A percentile compares a stretch with the other conserved stretches of the same genome.
Conservation (phyloP, 345 rosid genomes). For the Diplotaxis tenuifolia region DNA sequence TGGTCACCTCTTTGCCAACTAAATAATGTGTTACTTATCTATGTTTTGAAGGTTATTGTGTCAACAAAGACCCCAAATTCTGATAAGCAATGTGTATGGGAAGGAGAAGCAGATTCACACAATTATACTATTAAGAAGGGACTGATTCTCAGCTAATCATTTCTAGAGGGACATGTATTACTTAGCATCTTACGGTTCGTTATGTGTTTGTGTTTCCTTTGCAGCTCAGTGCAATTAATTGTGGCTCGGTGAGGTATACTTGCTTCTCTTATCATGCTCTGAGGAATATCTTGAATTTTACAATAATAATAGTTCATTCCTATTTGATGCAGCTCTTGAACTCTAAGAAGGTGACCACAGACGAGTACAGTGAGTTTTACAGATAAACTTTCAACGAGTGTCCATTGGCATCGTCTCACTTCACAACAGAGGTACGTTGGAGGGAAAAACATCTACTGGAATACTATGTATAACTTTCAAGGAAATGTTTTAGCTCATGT, state of each 20-base stretch:
- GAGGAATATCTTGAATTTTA: no score
- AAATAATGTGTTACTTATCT: no score
- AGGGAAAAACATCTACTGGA: not conserved
- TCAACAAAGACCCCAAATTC: constrained; percentile 91
- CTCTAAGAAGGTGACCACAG: constrained; percentile 83
- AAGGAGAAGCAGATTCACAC: constrained; percentile 92
- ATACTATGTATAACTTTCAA: not conserved
- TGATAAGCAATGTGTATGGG: constrained; percentile 89
- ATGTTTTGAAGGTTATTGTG: no score
- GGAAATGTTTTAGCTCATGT: no score
- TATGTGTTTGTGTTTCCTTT: not conserved
- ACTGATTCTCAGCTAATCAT: no score
- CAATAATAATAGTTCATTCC: no score
- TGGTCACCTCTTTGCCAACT: not conserved
- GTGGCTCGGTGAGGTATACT: constrained; percentile 61
- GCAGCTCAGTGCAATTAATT: constrained; percentile 10
- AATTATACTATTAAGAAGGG: constrained; percentile 73
- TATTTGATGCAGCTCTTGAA: constrained; percentile 66
- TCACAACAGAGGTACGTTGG: constrained; percentile 69
- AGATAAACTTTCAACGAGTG: constrained; percentile 81
- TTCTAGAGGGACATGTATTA: constrained; percentile 77
- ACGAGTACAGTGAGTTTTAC: constrained; percentile 89
- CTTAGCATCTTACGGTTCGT: constrained; percentile 78
- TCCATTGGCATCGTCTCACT: constrained; percentile 87
- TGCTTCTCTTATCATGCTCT: not conserved